Base-by-base conservation (phyloP, 306 rosid genomes). In the Gastrolobium bilobum region DNA sequence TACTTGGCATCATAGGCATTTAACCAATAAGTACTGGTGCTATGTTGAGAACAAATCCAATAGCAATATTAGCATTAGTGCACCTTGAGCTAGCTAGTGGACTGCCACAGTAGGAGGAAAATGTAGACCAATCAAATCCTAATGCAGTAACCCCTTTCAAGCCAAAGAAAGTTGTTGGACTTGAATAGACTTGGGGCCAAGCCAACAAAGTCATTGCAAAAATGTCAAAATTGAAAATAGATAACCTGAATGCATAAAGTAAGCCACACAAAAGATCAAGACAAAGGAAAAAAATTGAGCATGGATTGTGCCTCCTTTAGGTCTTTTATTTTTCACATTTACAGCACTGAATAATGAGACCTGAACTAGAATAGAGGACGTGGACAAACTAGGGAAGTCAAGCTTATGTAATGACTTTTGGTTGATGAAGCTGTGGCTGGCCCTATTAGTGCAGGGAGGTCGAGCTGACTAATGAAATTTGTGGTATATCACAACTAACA, bases 21-120 rank as follows among this genome's bases (percentile, higher is more conserved):
- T 1, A 9, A 13, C 86, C 86, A 91, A 77, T 93, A 93, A 60
- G 40, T 2, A 48, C 34, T 59, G 98, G 98, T 48, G 93, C 85
- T 90, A 89, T 87, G 4, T 87, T 31, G 7, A 91, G 62, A 13
- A 79, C 0, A 65, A 89, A 93, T 29, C 97, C 97, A 73, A 76
- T 84, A 39, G 85, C 88, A 57, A 87, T 4, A 58, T 91, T 93
- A 42, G 88, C 91, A 7, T 93, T 89, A 37, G 94, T 91, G 62
- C 89, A 93, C 94, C 93, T 89, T 3, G 97, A 94, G 10, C 97
- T 93, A 14, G 94, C 98, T 3, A 93, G 69, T 65, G 98, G 98
- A 73, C 90, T 93, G 4, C 87, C 87, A 59, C 88, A 90, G 85
- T 89, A 91, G 4, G 98, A 34, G 26, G 94, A 85, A 79, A 93